Evolutionary conservation across 768 basidiomycete genomes (phyloP).

Genomic region (Crepidotus variabilis): DNA sequence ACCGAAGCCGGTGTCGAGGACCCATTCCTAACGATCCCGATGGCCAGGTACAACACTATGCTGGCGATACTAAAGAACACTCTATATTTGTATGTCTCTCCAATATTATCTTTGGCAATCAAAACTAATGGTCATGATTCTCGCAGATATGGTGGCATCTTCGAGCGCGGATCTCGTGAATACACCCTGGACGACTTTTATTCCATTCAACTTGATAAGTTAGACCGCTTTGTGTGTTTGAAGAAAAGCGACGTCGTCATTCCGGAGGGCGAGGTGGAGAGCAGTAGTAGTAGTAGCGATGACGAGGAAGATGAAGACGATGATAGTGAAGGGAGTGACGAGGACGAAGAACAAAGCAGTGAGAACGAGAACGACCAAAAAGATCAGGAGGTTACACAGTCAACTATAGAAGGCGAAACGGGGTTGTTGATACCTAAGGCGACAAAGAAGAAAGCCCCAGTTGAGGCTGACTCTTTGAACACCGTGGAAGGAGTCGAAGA

Average conservation of each 20-base stretch:
- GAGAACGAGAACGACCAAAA: conserved; percentile 19
- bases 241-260: conserved; percentile 63
- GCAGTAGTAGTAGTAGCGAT: conserved; percentile 59
- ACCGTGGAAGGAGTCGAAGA: conserved; percentile 3
- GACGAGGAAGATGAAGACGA: conserved; percentile 57
- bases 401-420: conserved; percentile 7
- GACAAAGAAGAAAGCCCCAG: not conserved
- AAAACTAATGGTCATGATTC: not conserved
- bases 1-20: conserved; percentile 46
- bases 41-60: conserved; percentile 86
- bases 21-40: conserved; percentile 58
- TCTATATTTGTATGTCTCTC: conserved; percentile 67
- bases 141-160: conserved; percentile 82
- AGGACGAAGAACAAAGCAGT: conserved; percentile 21
- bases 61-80: conserved; percentile 80
- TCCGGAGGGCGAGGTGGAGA: conserved; percentile 56
- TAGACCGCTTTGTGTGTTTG: conserved; percentile 74
- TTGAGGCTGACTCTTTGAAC: not conserved
- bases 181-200: conserved; percentile 91
- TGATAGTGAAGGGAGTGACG: conserved; percentile 40
- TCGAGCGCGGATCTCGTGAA: conserved; percentile 77
- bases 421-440: not conserved
- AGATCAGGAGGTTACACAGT: not conserved
- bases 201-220: conserved; percentile 75
- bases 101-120: not conserved